Evolutionary conservation across 1,284 basidiomycete species (phyloP), one percentile per base, ranked within the genome.

Genomic region (Fomitopsis betulina): DNA sequence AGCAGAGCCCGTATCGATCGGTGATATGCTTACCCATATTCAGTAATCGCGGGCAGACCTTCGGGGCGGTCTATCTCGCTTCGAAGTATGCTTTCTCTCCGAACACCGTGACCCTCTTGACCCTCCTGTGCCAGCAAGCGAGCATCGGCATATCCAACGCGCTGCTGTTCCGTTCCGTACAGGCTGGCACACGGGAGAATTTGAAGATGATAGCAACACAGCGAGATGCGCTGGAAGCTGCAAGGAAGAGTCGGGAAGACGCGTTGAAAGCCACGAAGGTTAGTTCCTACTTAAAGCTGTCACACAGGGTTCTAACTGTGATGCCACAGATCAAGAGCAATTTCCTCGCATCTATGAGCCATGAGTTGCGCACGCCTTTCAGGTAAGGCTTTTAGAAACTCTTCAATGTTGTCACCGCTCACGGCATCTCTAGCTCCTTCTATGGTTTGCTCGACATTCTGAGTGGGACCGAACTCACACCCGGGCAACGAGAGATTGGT

Each of bases 281-380:
- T 7, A 8, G 58, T n/a, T 67, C 53, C 13, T 52, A 40, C 52
- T 15, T 45, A 33, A 53, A 5, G 63, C 13, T 27, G 3, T 13
- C 33, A 42, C n/a, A 38, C 39, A n/a, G 32, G 35, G 33, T 25
- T 30, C 32, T 40, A n/a, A 43, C 43, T 9, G 3, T n/a, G 27
- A 8, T 30, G 23, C 4, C 23, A 2, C 51, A 87, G 84, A 87
- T 85, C 67, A 88, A 88, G 70, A 86, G 85, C 65, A 87, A 87
- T 63, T 89, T 89, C 65, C 70, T 89, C 60, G 86, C 86, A 8
- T 87, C 85, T 8, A 89, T 89, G 86, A 86, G 84, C 62, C 86
- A 88, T 60, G 86, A 89, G 67, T 71, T 89, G 56, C 76, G 86
- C 51, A 88, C 86, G 1, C 86, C 86, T 1, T 89, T 89, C 70